Evolutionary conservation across 1,139 yeast species (phyloP), one percentile per base, ranked within the genome.

Genomic region (Blastobotrys buckinghamii): DNA sequence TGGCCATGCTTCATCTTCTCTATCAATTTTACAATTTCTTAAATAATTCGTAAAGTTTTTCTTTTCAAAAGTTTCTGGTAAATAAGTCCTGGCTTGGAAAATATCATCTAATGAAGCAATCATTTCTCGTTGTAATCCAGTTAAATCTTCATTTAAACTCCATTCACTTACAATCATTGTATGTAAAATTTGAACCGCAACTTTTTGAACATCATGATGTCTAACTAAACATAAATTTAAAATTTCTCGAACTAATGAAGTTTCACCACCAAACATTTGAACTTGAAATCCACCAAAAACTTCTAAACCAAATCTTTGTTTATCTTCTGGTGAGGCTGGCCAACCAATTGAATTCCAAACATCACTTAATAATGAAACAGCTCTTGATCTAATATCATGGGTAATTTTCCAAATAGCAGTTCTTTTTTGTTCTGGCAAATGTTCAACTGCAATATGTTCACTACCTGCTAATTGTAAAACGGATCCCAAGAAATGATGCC

Each of bases 261-360:
- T 78, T 57, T 78, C 78, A 27, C 73, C 73, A 55, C 76, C 75
- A 48, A 83, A 74, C 55, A 87, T 78, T 57, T 78, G 81, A 30
- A 76, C 80, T 65, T 87, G 96, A 59, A 76, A 81, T 0, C 90
- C 90, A 39, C 92, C 87, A 57, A 81, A 78, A 53, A 74, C 73
- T 39, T 70, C 73, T 49, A 86, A 66, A 49, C 82, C 83, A 66
- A 84, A 87, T 55, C 89, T 70, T 6, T 71, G 62, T 39, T 71
- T 63, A 59, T 82, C 87, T 50, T 81, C 84, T 22, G 73, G 73
- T 36, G 78, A 70, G 0, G 86, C 77, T 13, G 79, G 79, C 82
- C 84, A 77, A 10, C 90, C 94, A 50, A 87, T 73, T 10, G 77
- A 70, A 54, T 82, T 83, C 96, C 96, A 88, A 32, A 81, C 76